These are phyloP conservation scores for Sporobolomyces phaffii DNA, from an alignment of 768 basidiomycete species.

Conservation along the genomic window DNA sequence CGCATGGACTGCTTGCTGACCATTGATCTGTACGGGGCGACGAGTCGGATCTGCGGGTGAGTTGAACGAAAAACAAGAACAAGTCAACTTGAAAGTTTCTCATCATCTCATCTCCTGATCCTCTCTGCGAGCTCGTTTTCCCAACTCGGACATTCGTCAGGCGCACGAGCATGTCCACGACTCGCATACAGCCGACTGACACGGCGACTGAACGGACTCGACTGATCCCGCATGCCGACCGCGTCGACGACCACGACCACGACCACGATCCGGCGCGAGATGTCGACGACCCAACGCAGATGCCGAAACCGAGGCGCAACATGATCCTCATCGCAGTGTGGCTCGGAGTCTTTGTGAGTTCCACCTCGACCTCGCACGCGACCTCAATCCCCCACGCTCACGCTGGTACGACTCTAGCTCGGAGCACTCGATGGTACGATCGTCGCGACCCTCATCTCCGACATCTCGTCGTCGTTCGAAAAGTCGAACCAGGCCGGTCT, in stretches of 20 bases:
- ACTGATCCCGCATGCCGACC: not conserved
- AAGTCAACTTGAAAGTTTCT: too few relatives aligned
- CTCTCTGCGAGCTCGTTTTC: too few relatives aligned
- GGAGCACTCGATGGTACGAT: slow-evolving; percentile 18
- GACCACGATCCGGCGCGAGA: too few relatives aligned
- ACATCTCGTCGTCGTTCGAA: slow-evolving; percentile 37
- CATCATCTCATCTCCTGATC: too few relatives aligned
- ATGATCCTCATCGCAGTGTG: slow-evolving; percentile 24
- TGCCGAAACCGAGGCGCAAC: slow-evolving; percentile 19
- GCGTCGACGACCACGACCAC: not conserved
- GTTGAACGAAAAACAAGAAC: not conserved
- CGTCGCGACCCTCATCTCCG: slow-evolving; percentile 31
- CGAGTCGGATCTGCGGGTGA: not conserved
- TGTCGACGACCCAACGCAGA: slow-evolving; percentile 22
- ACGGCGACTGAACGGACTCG: not conserved
- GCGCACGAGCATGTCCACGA: not conserved
- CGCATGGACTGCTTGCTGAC: not conserved
- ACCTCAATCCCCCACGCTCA: not conserved
- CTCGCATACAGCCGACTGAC: too few relatives aligned
- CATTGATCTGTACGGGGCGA: not conserved
- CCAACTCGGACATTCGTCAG: too few relatives aligned
- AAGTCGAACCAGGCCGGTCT: slow-evolving; percentile 59
- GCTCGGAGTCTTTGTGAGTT: slow-evolving; percentile 26
- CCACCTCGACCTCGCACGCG: not conserved
- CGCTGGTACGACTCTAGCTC: not conserved